Percentiles rank a stretch among this genome's conserved stretches.
Evolutionary conservation across 768 basidiomycete species (phyloP).

Genomic region (Leccinum arenicola): DNA sequence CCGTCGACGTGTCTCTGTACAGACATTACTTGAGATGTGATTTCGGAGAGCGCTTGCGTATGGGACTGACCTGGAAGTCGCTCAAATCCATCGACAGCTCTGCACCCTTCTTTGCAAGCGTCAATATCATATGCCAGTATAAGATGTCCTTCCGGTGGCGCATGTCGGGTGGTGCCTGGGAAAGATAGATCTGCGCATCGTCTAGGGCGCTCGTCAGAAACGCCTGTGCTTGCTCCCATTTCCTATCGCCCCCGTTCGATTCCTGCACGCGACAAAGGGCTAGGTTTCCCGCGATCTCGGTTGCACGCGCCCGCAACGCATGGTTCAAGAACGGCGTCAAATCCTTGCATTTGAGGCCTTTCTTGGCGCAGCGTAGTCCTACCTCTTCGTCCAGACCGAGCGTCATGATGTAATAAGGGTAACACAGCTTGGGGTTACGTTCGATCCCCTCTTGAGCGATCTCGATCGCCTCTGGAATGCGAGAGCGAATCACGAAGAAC

Average conservation of each 20-base stretch:
- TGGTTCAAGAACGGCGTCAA: slow-evolving; percentile 55
- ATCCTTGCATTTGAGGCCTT: slow-evolving; percentile 56
- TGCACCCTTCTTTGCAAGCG: slow-evolving; percentile 47
- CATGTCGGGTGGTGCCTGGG: slow-evolving; percentile 57
- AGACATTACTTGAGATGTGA: not conserved
- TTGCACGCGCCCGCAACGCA: slow-evolving; percentile 57
- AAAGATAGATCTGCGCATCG: slow-evolving; percentile 55
- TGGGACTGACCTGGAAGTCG: slow-evolving; percentile 28
- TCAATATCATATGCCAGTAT: slow-evolving; percentile 62
- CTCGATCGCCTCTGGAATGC: slow-evolving; percentile 45
- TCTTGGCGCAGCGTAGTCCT: slow-evolving; percentile 58
- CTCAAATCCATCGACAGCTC: slow-evolving; percentile 44
- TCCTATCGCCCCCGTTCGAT: slow-evolving; percentile 36
- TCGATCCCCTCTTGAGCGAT: slow-evolving; percentile 44
- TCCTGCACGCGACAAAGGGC: slow-evolving; percentile 46
- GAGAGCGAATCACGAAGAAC: slow-evolving; percentile 45
- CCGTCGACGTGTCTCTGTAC: slow-evolving; percentile 37
- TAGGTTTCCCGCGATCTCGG: slow-evolving; percentile 55
- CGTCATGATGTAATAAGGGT: slow-evolving; percentile 60
- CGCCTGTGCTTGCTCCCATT: slow-evolving; percentile 59
- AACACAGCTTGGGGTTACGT: slow-evolving; percentile 53
- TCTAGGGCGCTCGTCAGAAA: slow-evolving; percentile 58
- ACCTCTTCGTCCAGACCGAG: slow-evolving; percentile 31
- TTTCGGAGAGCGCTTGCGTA: not conserved
- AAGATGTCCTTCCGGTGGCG: slow-evolving; percentile 55